Percentiles rank a stretch among this genome's conserved stretches.
Evolutionary conservation across 2,329 filamentous ascomycete genomes (phyloP).

Genomic region (Calonectria ilicicola): DNA sequence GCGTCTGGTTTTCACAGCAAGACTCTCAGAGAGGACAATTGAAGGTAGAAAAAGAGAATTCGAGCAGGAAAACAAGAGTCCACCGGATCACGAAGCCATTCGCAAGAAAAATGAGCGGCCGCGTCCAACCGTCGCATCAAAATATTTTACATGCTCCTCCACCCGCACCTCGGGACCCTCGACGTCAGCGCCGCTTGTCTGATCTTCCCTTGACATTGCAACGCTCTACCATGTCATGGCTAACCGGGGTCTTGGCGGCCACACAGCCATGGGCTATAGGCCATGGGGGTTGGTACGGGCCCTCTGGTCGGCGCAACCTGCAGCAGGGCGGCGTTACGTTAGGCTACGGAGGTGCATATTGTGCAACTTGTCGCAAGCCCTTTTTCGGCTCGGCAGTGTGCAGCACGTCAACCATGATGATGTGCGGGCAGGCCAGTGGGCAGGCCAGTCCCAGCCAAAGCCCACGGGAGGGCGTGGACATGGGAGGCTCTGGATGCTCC

Average conservation of each 20-base stretch:
- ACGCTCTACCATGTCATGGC: constrained; percentile 6
- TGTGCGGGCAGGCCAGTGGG: background rate
- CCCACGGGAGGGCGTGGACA: background rate
- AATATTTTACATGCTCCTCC: constrained; percentile 11
- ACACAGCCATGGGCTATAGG: background rate
- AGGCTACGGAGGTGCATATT: background rate
- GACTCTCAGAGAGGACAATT: background rate
- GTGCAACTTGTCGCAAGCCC: background rate
- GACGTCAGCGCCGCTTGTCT: constrained; percentile 10
- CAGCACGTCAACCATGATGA: constrained; percentile 15
- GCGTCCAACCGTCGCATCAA: background rate
- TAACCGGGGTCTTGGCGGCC: constrained; percentile 9
- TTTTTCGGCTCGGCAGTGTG: constrained; percentile 7
- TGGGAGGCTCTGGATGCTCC: background rate
- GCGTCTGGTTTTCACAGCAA: background rate
- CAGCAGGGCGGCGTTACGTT: constrained; percentile 2
- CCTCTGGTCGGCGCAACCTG: background rate
- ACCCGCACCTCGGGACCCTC: constrained; percentile 11
- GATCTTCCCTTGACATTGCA: background rate
- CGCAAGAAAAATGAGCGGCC: constrained; percentile 16
- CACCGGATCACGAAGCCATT: constrained; percentile 36
- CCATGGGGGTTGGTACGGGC: background rate
- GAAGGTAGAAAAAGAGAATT: background rate
- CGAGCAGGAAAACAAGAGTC: background rate
- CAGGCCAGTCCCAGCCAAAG: background rate